Base-by-base conservation (phyloP, 2,329 filamentous ascomycete genomes). In the Hawksworthiomyces lignivorus region DNA sequence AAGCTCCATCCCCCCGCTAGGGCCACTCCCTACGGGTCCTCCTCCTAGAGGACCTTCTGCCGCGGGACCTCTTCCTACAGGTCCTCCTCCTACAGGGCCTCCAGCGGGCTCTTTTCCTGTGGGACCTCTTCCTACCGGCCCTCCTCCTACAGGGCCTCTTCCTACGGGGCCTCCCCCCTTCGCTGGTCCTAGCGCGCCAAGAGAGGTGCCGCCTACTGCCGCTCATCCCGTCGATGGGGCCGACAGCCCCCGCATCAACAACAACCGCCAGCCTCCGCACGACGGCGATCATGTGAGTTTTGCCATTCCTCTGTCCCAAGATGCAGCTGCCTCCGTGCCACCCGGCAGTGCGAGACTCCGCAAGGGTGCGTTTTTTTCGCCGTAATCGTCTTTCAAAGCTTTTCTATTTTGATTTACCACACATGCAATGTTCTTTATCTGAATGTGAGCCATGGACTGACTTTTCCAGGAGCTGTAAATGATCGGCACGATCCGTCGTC, bases 271-370 rank as follows among this genome's bases (percentile, higher is more conserved):
- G 26, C 35, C 37, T 14, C 30, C 27, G 15, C 12, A 43, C 30
- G 40, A 42, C 27, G 39, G 34, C 32, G 48, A 50, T 31, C 48
- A 50, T 47, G 51, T 53, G 48, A 53, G 51, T 51, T 35, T 35
- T 42, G 22, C 43, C 15, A 28, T 30, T 40, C 43, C 43, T 19
- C 27, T 39, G 22, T 37, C 44, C 24, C 34, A 39, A 22, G 29
- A 27, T 24, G 10, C 24, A 29, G 12, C 37, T 20, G 26, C 35
- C 32, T 37, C 41, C 17, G 14, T 35, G 33, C 27, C 33, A 15
- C 14, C 41, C 33, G 32, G 22, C 12, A 26, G 32, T 27, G 28
- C 35, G 45, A 37, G 29, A 31, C 31, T 29, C 19, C 33, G 29
- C 32, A 38, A 43, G 40, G 48, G 50, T 50, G 50, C 43, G 48